Evolutionary conservation across 176 grass and related monocot species (phyloP).

Genomic region (Musa itinerans): DNA sequence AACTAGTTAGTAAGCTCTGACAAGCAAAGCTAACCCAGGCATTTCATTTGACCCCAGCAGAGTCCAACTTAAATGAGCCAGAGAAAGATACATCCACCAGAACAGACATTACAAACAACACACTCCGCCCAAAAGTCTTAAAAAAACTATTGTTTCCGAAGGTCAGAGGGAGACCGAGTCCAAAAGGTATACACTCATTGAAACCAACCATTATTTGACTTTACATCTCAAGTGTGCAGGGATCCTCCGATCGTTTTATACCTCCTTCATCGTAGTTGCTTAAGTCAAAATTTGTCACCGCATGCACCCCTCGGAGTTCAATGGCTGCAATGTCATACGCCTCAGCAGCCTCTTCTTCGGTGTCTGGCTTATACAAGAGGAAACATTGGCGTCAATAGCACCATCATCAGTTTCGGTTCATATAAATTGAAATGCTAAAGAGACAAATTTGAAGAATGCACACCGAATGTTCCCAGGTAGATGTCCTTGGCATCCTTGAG

Average conservation of each 20-base stretch:
- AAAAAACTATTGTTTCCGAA: too few relatives aligned
- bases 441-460: not conserved
- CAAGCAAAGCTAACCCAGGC: too few relatives aligned
- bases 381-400: too few relatives aligned
- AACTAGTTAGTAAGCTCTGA: too few relatives aligned
- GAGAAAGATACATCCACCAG: too few relatives aligned
- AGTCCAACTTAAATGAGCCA: too few relatives aligned
- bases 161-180: too few relatives aligned
- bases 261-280: constrained; percentile 52
- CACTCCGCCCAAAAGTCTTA: too few relatives aligned
- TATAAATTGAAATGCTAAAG: not conserved
- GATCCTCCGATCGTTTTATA: constrained; percentile 24
- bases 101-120: too few relatives aligned
- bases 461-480: constrained; percentile 95
- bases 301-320: constrained; percentile 79
- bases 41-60: too few relatives aligned
- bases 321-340: constrained; percentile 93
- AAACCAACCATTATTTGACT: constrained; percentile 1
- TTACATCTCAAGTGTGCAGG: constrained; percentile 27
- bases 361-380: constrained; percentile 28
- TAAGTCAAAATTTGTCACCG: constrained; percentile 94
- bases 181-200: too few relatives aligned
- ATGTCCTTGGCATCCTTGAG: constrained; percentile 64
- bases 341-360: constrained; percentile 94
- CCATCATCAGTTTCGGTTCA: too few relatives aligned